Conservation (phyloP, 2,329 filamentous ascomycete genomes). For the Phialophora macrospora region DNA sequence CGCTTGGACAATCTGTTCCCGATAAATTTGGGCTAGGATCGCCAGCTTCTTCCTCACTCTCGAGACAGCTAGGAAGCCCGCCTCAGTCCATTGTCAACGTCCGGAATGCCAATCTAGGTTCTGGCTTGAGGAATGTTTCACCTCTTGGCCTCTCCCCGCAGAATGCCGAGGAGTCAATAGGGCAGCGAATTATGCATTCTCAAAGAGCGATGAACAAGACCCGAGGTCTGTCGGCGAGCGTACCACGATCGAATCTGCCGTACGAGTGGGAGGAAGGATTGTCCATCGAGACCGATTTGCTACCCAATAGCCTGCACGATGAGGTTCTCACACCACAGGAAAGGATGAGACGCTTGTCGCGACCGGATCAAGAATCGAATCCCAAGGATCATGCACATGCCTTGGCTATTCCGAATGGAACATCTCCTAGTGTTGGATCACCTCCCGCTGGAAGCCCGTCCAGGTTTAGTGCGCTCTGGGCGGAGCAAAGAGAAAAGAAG, state of each 20-base stretch:
- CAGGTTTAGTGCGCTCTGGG: conserved; percentile 65
- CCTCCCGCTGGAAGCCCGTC: conserved; percentile 63
- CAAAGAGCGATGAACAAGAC: conserved; percentile 62
- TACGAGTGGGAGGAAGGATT: conserved; percentile 70
- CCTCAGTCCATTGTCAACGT: conserved; percentile 66
- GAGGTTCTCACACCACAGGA: conserved; percentile 67
- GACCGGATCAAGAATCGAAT: conserved; percentile 59
- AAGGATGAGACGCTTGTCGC: conserved; percentile 63
- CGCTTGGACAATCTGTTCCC: conserved; percentile 89
- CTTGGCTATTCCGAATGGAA: conserved; percentile 56
- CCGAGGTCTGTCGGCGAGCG: conserved; percentile 62
- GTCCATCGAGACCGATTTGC: conserved; percentile 84
- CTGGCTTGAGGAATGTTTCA: conserved; percentile 68
- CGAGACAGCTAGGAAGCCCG: conserved; percentile 64
- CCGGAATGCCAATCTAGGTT: conserved; percentile 70
- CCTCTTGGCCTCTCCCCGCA: conserved; percentile 63
- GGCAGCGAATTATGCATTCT: conserved; percentile 66
- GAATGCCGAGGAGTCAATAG: conserved; percentile 68
- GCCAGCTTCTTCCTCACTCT: conserved; percentile 63
- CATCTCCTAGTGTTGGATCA: conserved; percentile 58
- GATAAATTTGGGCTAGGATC: conserved; percentile 89
- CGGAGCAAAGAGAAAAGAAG: conserved; percentile 57
- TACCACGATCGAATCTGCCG: conserved; percentile 55
- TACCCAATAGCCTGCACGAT: conserved; percentile 72
- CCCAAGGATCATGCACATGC: conserved; percentile 55